phyloP scores from a whole-genome alignment of 306 rosid species.

The Mimosa pudica region DNA sequence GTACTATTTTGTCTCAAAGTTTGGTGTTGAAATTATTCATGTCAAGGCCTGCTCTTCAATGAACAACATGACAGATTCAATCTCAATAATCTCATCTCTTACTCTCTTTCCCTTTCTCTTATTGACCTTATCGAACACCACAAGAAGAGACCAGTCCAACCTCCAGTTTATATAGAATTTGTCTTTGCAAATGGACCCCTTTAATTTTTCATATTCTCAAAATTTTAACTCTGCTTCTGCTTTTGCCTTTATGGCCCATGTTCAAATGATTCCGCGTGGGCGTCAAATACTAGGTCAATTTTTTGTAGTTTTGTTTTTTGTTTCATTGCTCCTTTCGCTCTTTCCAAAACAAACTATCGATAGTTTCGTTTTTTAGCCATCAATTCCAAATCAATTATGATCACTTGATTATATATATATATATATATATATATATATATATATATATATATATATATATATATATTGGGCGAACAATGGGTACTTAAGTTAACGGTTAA shows the following conservation, averaged over 20 bases:
- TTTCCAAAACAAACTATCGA: not conserved
- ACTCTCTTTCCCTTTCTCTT: constrained; percentile 12
- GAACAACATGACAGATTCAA: constrained; percentile 40
- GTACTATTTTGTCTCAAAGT: constrained; percentile 27
- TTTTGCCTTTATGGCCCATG: not conserved
- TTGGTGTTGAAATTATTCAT: constrained; percentile 17
- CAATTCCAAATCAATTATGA: too few relatives aligned
- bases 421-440: too few relatives aligned
- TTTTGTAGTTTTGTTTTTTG: not conserved
- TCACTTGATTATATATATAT: too few relatives aligned
- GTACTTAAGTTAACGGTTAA: too few relatives aligned
- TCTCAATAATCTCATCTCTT: constrained; percentile 10
- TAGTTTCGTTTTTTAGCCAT: not conserved
- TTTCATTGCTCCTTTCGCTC: not conserved
- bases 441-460: too few relatives aligned
- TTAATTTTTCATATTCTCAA: not conserved
- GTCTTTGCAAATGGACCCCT: constrained; percentile 28
- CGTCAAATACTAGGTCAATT: not conserved
- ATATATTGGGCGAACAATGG: too few relatives aligned
- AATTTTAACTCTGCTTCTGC: not conserved
- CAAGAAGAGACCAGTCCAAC: constrained; percentile 13
- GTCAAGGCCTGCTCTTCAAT: constrained; percentile 15
- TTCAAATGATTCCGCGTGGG: not conserved
- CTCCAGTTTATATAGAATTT: not conserved
- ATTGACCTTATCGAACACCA: constrained; percentile 26